phyloP scores from a whole-genome alignment of 2,329 filamentous ascomycete species.

The Aspergillus sp. region DNA sequence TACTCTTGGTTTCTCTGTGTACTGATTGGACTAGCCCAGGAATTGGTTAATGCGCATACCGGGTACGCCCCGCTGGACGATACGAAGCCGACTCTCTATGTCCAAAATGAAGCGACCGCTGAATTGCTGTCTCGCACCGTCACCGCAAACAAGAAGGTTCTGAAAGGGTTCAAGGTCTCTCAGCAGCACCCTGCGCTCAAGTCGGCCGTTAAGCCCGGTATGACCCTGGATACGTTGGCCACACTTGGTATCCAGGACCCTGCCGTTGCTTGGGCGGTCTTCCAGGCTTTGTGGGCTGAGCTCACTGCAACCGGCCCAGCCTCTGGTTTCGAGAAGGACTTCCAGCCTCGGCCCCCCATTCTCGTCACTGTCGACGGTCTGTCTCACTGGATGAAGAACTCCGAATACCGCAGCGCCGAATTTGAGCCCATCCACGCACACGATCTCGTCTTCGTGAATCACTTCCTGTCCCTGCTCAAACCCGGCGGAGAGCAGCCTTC shows the following conservation, averaged over 20 bases:
- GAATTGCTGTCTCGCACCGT: conserved; percentile 64
- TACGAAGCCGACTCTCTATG: conserved; percentile 51
- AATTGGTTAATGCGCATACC: conserved; percentile 70
- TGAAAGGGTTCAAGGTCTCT: conserved; percentile 47
- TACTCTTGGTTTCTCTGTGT: neutral
- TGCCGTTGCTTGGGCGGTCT: conserved; percentile 71
- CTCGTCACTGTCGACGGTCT: conserved; percentile 73
- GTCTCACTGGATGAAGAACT: conserved; percentile 69
- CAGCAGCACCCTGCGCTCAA: conserved; percentile 52
- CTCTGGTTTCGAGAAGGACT: conserved; percentile 37
- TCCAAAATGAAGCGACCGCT: conserved; percentile 70
- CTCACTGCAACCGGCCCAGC: conserved; percentile 49
- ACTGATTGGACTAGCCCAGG: conserved; percentile 54
- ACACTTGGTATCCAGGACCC: conserved; percentile 62
- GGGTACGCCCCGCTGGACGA: conserved; percentile 65
- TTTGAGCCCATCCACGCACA: conserved; percentile 75
- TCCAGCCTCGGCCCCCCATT: conserved; percentile 50
- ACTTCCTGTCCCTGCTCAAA: conserved; percentile 63
- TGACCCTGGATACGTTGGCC: conserved; percentile 59
- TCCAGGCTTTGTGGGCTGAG: conserved; percentile 74
- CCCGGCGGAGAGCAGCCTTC: conserved; percentile 26
- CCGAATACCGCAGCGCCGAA: conserved; percentile 64
- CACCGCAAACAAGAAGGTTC: conserved; percentile 61
- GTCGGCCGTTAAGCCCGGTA: conserved; percentile 49
- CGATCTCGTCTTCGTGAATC: conserved; percentile 66